Conservation (phyloP, 1,139 yeast species). For the Protomyces inundatus region DNA sequence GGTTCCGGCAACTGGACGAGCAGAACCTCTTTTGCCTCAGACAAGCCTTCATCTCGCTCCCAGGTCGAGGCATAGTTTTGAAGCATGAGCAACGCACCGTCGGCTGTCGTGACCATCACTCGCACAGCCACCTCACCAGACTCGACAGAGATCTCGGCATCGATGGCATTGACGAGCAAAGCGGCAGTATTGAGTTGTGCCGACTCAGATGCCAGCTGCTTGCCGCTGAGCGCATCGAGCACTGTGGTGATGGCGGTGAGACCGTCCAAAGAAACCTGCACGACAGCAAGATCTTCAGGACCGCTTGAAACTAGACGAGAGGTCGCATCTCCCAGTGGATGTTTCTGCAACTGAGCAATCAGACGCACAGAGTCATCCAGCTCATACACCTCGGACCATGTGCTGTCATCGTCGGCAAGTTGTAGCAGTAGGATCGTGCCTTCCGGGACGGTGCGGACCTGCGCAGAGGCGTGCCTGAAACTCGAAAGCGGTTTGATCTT, state of each 20-base stretch:
- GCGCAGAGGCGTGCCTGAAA: neutral
- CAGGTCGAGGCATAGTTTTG: constrained; percentile 37
- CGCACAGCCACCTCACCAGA: constrained; percentile 3
- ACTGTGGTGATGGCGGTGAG: neutral
- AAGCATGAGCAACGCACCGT: constrained; percentile 17
- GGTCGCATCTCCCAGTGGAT: too few species aligned
- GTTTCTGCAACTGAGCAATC: neutral
- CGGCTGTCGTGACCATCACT: constrained; percentile 10
- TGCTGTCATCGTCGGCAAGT: neutral
- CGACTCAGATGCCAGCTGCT: neutral
- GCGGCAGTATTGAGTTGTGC: neutral
- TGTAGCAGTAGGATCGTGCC: neutral
- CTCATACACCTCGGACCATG: neutral
- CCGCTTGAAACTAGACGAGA: neutral
- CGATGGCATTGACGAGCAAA: neutral
- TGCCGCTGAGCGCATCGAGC: neutral
- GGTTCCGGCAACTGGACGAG: constrained; percentile 43
- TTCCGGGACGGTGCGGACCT: neutral
- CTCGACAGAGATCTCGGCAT: constrained; percentile 1
- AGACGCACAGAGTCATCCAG: neutral
- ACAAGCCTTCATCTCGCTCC: constrained; percentile 49
- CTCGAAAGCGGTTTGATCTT: neutral
- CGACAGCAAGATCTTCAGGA: neutral
- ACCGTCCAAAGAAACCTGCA: neutral
- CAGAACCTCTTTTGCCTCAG: constrained; percentile 42